phyloP scores from a whole-genome alignment of 2,329 filamentous ascomycete species.

The Ascosphaera pollenicola region DNA sequence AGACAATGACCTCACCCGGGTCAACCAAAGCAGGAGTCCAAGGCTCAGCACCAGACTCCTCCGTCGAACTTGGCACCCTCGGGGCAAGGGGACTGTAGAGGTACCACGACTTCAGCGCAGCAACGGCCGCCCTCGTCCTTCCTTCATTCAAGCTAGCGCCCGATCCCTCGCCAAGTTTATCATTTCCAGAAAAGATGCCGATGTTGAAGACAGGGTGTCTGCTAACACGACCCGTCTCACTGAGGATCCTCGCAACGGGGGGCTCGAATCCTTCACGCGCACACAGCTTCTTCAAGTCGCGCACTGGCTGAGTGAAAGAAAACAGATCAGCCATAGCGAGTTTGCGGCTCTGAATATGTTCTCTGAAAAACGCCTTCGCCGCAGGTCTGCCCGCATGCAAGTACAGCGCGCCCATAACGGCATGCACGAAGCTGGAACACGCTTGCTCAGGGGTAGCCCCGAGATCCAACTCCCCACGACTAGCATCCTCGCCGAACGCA shows the following conservation, averaged over 20 bases:
- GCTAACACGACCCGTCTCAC: conserved; percentile 70
- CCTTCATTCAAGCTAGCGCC: conserved; percentile 60
- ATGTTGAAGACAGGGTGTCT: conserved; percentile 82
- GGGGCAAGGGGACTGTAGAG: conserved; percentile 61
- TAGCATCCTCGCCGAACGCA: too few species aligned
- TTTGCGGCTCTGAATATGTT: conserved; percentile 62
- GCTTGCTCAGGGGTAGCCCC: conserved; percentile 34
- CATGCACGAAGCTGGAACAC: conserved; percentile 56
- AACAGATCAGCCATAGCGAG: conserved; percentile 61
- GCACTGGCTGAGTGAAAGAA: conserved; percentile 60
- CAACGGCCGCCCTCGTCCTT: conserved; percentile 57
- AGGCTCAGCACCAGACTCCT: conserved; percentile 34
- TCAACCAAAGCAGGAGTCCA: conserved; percentile 51
- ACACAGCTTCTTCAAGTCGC: conserved; percentile 66
- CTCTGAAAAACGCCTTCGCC: conserved; percentile 62
- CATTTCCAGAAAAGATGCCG: conserved; percentile 73
- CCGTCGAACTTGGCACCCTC: conserved; percentile 47
- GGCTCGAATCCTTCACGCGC: conserved; percentile 71
- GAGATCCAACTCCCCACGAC: conserved; percentile 1
- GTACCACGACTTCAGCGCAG: conserved; percentile 85
- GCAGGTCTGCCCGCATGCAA: conserved; percentile 58
- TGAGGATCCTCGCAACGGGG: conserved; percentile 68
- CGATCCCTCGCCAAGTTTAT: conserved; percentile 81
- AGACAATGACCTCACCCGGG: conserved; percentile 44
- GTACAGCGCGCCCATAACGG: conserved; percentile 67